Conservation (phyloP, 345 rosid genomes). For the Ricinus communis region DNA sequence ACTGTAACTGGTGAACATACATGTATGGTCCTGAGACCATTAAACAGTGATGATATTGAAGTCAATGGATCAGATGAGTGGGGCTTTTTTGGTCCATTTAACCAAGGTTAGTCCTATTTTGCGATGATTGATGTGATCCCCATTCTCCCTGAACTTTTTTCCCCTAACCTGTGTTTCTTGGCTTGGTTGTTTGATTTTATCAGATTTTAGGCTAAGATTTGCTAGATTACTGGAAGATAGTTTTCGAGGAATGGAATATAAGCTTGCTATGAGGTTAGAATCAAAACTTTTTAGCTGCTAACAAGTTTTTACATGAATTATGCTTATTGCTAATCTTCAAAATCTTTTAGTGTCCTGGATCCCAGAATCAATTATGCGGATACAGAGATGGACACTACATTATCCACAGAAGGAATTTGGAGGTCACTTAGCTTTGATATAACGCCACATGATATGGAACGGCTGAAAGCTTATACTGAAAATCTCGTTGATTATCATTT, state of each 20-base stretch:
- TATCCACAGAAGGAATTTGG: constrained; percentile 49
- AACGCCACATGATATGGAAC: constrained; percentile 67
- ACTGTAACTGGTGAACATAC: constrained; percentile 90
- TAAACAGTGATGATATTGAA: constrained; percentile 65
- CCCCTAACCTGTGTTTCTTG: constrained; percentile 11
- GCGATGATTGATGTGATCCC: background rate
- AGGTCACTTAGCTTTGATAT: constrained; percentile 44
- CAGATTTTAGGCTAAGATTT: constrained; percentile 80
- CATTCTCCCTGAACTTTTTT: background rate
- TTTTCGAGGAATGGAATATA: constrained; percentile 76
- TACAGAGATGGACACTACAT: constrained; percentile 25
- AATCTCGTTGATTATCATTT: constrained; percentile 65
- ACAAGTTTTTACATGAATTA: constrained; percentile 7
- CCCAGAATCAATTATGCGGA: constrained; percentile 70
- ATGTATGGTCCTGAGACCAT: constrained; percentile 84
- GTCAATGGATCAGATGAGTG: constrained; percentile 59
- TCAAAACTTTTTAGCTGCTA: constrained; percentile 17
- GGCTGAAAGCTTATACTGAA: constrained; percentile 62
- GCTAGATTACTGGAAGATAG: constrained; percentile 48
- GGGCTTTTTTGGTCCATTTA: constrained; percentile 91
- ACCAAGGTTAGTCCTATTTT: constrained; percentile 54
- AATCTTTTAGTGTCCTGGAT: constrained; percentile 67
- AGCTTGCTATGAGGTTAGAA: constrained; percentile 87
- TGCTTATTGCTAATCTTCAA: constrained; percentile 23
- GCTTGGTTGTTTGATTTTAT: constrained; percentile 19